Evolutionary conservation across 805 yeast species (phyloP).

Genomic region (Starmerella asiatica): DNA sequence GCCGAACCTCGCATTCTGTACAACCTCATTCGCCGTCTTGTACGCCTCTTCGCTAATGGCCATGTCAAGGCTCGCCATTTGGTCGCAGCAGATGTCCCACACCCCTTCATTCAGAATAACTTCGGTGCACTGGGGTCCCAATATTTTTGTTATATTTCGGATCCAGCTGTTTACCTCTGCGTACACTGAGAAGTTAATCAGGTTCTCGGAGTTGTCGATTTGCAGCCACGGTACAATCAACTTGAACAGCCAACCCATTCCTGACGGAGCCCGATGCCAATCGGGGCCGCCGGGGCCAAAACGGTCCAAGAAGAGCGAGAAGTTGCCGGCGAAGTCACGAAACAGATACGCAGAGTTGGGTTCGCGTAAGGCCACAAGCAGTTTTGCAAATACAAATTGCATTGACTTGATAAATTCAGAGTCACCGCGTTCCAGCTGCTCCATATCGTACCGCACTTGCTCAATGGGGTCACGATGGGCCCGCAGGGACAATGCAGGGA

Average conservation of each 20-base stretch:
- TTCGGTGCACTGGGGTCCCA: conserved; percentile 2
- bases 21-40: conserved; percentile 9
- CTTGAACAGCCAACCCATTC: conserved; percentile 12
- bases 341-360: conserved; percentile 13
- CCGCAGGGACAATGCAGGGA: background rate
- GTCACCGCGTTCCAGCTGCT: conserved; percentile 8
- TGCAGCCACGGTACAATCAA: conserved; percentile 15
- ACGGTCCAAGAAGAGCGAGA: conserved; percentile 11
- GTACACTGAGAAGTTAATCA: conserved; percentile 2
- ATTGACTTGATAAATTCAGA: conserved; percentile 8
- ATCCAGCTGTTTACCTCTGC: conserved; percentile 15
- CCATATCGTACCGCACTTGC: conserved; percentile 1
- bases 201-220: conserved; percentile 1
- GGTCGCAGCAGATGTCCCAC: conserved; percentile 20
- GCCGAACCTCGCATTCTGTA: conserved; percentile 10
- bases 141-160: conserved; percentile 3
- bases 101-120: conserved; percentile 9
- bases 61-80: conserved; percentile 7
- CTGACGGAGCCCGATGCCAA: conserved; percentile 9
- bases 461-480: conserved; percentile 1
- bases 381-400: conserved; percentile 7
- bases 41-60: conserved; percentile 11
- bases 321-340: conserved; percentile 19
- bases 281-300: conserved; percentile 14
- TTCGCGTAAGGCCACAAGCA: conserved; percentile 12